phyloP scores from a whole-genome alignment of 192 early-diverging fungal species.

The Spizellomyces sp. region DNA sequence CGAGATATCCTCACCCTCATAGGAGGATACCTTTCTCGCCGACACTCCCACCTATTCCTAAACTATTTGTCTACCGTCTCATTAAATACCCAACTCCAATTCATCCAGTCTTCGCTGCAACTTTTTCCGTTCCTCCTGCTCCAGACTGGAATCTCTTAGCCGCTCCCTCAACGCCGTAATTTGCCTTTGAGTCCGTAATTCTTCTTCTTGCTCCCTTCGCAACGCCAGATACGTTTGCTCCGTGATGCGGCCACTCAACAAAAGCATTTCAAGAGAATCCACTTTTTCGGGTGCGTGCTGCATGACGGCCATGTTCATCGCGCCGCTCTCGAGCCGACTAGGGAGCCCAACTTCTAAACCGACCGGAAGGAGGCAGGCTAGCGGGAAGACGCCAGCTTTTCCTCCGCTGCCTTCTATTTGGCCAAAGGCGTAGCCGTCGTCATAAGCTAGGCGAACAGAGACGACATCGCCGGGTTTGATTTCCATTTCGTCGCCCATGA shows the following conservation, averaged over 20 bases:
- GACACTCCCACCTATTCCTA: too few species aligned
- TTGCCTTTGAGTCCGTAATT: not conserved
- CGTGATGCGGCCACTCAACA: conserved; percentile 33
- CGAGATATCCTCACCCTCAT: too few species aligned
- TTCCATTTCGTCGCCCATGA: conserved; percentile 27
- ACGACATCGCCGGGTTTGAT: conserved; percentile 24
- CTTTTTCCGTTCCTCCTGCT: conserved; percentile 22
- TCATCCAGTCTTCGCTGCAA: conserved; percentile 38
- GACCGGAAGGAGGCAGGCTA: conserved; percentile 34
- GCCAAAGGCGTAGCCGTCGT: conserved; percentile 37
- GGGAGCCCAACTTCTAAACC: conserved; percentile 34
- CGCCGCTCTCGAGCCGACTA: conserved; percentile 28
- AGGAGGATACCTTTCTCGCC: too few species aligned
- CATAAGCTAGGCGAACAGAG: conserved; percentile 30
- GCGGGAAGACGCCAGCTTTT: conserved; percentile 30
- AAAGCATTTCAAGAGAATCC: conserved; percentile 37
- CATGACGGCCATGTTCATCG: conserved; percentile 17
- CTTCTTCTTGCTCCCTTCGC: conserved; percentile 2
- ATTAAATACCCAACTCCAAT: conserved; percentile 33
- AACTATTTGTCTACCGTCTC: too few species aligned
- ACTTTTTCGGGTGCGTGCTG: conserved; percentile 28
- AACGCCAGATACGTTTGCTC: conserved; percentile 26
- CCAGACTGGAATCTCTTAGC: not conserved
- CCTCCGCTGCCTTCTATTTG: conserved; percentile 11
- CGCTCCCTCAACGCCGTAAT: conserved; percentile 4